Evolutionary conservation across 2,329 filamentous ascomycete species (phyloP).

Genomic region (Macrophomina pseudophaseolina): DNA sequence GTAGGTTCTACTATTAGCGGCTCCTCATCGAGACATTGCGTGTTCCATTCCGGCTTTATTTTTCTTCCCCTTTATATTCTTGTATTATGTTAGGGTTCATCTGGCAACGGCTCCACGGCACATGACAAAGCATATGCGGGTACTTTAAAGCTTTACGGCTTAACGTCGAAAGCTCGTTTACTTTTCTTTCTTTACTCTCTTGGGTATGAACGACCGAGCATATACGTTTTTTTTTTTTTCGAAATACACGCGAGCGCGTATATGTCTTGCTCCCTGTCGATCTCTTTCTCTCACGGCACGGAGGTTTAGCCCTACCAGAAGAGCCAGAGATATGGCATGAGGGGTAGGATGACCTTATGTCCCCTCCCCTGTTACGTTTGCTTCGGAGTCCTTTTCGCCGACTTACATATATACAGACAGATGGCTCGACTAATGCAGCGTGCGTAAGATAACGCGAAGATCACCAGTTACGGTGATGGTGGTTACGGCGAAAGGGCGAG

Average conservation of each 20-base stretch:
- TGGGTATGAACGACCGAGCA: background rate
- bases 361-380: background rate
- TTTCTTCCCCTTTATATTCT: background rate
- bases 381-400: background rate
- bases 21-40: background rate
- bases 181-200: background rate
- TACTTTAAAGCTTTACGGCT: slow-evolving; percentile 1
- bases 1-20: background rate
- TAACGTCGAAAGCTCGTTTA: background rate
- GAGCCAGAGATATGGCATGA: background rate
- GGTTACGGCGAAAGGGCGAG: too few relatives aligned
- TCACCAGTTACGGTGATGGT: background rate
- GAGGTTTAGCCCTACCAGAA: background rate
- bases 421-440: background rate
- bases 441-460: background rate
- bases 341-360: background rate
- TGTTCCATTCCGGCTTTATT: background rate
- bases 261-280: background rate
- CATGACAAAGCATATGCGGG: background rate
- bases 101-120: background rate
- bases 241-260: background rate
- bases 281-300: background rate
- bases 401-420: too few relatives aligned
- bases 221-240: background rate
- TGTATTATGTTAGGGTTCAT: slow-evolving; percentile 9